Conservation (phyloP, 75 land plant species). For the Pinus taeda region DNA sequence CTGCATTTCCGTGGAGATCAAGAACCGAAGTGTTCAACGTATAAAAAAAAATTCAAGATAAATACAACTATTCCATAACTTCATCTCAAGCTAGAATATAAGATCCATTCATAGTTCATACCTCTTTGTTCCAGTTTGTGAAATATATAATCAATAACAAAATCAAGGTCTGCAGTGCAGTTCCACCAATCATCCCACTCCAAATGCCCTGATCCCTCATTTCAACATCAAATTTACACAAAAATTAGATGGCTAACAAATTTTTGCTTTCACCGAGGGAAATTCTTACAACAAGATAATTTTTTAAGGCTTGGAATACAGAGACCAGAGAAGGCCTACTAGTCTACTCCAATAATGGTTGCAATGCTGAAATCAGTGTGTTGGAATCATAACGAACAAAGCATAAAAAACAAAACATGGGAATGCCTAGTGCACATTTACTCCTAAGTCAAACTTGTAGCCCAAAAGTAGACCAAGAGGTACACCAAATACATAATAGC, state of each 20-base stretch:
- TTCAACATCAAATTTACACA: neutral
- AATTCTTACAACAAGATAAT: too few relatives aligned
- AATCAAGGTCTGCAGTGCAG: conserved; percentile 38
- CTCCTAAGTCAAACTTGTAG: neutral
- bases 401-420: too few relatives aligned
- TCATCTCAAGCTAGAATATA: too few relatives aligned
- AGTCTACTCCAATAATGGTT: too few relatives aligned
- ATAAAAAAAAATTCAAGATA: neutral
- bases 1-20: neutral
- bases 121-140: conserved; percentile 61
- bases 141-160: conserved; percentile 15
- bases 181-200: conserved; percentile 50
- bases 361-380: too few relatives aligned
- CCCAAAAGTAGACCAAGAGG: conserved; percentile 16
- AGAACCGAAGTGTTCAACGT: neutral
- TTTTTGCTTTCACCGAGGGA: too few relatives aligned
- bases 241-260: too few relatives aligned
- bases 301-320: too few relatives aligned
- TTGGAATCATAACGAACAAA: too few relatives aligned
- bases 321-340: too few relatives aligned
- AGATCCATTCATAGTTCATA: neutral
- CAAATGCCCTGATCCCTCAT: conserved; percentile 42
- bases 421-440: neutral
- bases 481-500: conserved; percentile 26
- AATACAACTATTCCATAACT: neutral